Percentiles rank a stretch among this genome's conserved stretches.
These are phyloP conservation scores for Parietichytrium sp. DNA, from an alignment of 108 stramenopile genomes.

Conservation along the genomic window DNA sequence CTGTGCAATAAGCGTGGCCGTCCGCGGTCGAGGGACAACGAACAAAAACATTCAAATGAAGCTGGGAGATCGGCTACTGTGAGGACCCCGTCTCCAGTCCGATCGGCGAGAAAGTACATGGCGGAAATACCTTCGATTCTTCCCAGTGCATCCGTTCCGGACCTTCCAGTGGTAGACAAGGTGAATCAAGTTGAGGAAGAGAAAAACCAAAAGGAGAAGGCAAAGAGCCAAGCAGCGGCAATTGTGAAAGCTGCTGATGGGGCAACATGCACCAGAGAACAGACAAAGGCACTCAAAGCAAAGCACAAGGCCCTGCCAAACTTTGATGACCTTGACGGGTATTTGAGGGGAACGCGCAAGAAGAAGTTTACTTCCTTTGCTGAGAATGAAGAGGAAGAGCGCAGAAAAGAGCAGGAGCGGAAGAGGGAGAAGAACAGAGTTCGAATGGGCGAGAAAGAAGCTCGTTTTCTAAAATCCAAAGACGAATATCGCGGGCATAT, in stretches of 20 bases:
- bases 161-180: not conserved
- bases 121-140: not conserved
- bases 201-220: not conserved
- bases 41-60: not conserved
- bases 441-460: not conserved
- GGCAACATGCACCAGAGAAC: not conserved
- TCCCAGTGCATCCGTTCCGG: not conserved
- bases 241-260: conserved; percentile 8
- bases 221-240: not conserved
- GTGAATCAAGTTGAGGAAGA: not conserved
- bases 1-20: not conserved
- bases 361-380: not conserved
- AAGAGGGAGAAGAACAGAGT: not conserved
- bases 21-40: not conserved
- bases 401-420: not conserved
- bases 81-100: not conserved
- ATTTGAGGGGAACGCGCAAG: conserved; percentile 18
- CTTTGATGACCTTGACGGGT: conserved; percentile 23
- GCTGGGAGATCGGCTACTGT: no score
- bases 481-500: not conserved
- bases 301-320: conserved; percentile 3
- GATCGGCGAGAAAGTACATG: not conserved
- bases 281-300: not conserved
- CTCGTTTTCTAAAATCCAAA: not conserved
- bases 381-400: not conserved